Conservation (phyloP, 2,329 filamentous ascomycete species). For the Colletotrichum sp. region DNA sequence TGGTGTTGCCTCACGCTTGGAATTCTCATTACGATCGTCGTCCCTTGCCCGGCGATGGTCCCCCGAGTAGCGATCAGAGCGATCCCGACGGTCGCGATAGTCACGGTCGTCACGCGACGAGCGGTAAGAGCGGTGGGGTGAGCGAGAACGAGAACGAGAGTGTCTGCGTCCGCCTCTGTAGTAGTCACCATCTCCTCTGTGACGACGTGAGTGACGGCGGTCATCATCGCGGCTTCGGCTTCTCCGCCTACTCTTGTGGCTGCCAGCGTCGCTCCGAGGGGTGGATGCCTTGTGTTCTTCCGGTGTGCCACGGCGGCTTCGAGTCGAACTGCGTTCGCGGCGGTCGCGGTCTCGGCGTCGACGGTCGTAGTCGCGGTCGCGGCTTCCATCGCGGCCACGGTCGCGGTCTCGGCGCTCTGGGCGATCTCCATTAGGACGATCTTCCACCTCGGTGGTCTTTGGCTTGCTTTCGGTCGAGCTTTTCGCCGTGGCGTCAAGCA, state of each 20-base stretch:
- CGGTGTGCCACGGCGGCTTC: slow-evolving; percentile 52
- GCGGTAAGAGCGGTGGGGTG: slow-evolving; percentile 66
- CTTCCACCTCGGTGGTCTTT: slow-evolving; percentile 54
- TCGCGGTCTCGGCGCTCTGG: slow-evolving; percentile 52
- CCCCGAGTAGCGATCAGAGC: slow-evolving; percentile 36
- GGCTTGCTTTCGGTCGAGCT: slow-evolving; percentile 55
- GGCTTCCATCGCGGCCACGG: slow-evolving; percentile 49
- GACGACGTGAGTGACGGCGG: slow-evolving; percentile 74
- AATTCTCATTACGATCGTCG: slow-evolving; percentile 43
- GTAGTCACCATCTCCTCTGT: slow-evolving; percentile 73
- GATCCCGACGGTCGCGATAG: slow-evolving; percentile 60
- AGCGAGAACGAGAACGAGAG: slow-evolving; percentile 73
- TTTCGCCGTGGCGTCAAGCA: slow-evolving; percentile 84
- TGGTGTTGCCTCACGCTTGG: slow-evolving; percentile 62
- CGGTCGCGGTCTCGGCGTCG: slow-evolving; percentile 54
- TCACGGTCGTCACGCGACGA: slow-evolving; percentile 57
- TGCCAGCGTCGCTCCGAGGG: slow-evolving; percentile 77
- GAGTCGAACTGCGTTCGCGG: slow-evolving; percentile 60
- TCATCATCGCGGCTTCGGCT: slow-evolving; percentile 81
- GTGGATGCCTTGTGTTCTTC: slow-evolving; percentile 67
- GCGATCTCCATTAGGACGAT: slow-evolving; percentile 61
- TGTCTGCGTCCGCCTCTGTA: slow-evolving; percentile 58
- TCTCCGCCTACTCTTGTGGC: slow-evolving; percentile 81
- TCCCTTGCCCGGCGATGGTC: slow-evolving; percentile 60
- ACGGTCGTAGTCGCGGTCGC: slow-evolving; percentile 53